A percentile compares a stretch with the other conserved stretches of the same genome.
These are phyloP conservation scores for Aspergillus alliaceus DNA, from an alignment of 2,329 filamentous ascomycete genomes.

Conservation along the genomic window DNA sequence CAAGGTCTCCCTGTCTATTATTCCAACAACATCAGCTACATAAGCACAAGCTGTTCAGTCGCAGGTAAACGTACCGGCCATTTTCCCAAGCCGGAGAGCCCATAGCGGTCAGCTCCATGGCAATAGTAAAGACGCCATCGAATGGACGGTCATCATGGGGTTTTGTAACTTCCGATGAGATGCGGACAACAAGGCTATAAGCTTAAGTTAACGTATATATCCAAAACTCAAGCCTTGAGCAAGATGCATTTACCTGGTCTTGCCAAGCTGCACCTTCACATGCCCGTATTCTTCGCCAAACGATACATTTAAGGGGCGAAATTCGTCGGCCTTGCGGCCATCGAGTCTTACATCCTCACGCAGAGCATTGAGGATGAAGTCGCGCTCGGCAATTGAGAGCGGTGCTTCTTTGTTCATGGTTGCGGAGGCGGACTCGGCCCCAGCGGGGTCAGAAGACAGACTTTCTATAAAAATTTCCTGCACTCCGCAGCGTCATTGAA, in stretches of 20 bases:
- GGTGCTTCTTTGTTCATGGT: constrained; percentile 89
- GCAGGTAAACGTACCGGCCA: constrained; percentile 57
- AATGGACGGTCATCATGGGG: constrained; percentile 88
- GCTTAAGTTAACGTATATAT: neutral
- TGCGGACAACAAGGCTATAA: constrained; percentile 61
- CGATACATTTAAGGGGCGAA: constrained; percentile 71
- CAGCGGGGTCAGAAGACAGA: constrained; percentile 21
- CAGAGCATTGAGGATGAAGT: constrained; percentile 81
- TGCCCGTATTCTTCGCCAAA: constrained; percentile 93
- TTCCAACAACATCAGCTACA: neutral
- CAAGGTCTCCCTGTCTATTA: constrained; percentile 71
- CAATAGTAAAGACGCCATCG: constrained; percentile 91
- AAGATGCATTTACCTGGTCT: constrained; percentile 70
- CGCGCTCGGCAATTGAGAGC: constrained; percentile 83
- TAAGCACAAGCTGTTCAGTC: neutral
- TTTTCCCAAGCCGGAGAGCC: constrained; percentile 86
- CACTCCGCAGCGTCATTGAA: constrained; percentile 19
- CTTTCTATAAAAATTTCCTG: constrained; percentile 20
- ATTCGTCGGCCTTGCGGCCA: constrained; percentile 77
- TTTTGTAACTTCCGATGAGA: constrained; percentile 83
- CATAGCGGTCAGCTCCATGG: constrained; percentile 89
- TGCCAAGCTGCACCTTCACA: constrained; percentile 82
- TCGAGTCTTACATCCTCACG: constrained; percentile 80
- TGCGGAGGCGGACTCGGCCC: constrained; percentile 25
- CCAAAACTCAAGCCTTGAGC: neutral